Base-by-base conservation (phyloP, 139 green algal species). In the Chlorella sp. region DNA sequence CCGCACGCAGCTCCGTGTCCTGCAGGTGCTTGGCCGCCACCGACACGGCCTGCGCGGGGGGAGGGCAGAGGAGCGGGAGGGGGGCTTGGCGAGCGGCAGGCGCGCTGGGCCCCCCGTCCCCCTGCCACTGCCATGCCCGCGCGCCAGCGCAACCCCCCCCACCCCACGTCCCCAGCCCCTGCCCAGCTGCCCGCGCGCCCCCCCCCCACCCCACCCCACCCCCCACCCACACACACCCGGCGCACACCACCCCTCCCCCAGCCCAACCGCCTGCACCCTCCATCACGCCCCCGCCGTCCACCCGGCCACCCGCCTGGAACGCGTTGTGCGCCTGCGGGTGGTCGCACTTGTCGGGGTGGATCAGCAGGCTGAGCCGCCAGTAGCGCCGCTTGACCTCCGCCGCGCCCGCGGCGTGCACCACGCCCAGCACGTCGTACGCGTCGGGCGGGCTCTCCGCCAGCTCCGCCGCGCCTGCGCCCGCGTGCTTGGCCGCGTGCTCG, bases 291-390 rank as follows among this genome's bases (percentile, higher is more conserved):
- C 82, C 73, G 43, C 80, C 86, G 42, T 95, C 84, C n/a, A n/a
- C n/a, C n/a, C n/a, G n/a, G n/a, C n/a, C n/a, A n/a, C n/a, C 69
- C 11, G 89, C 90, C 67, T 95, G 80, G 73, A 97, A 97, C 1
- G 92, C 93, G 4, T 86, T 82, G 23, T 88, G 71, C 3, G 93
- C 93, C 33, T 87, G 69, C 5, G 87, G 77, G 74, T 98, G 93
- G 35, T 85, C 83, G 86, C 93, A 97, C 83, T 98, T 98, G 87
- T 98, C 93, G 0, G 93, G 93, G 71, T 98, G 93, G 43, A 97
- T 91, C 58, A 97, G 81, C 41, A 98, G 82, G 12, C 89, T 95
- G 63, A 95, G 76, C 62, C 82, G 76, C 90, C 87, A 92, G 86
- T 94, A 97, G 36, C 73, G 71, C 87, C 92, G 92, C 63, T 91